Conservation (phyloP, 1,284 basidiomycete genomes). For the Caloboletus firmus region DNA sequence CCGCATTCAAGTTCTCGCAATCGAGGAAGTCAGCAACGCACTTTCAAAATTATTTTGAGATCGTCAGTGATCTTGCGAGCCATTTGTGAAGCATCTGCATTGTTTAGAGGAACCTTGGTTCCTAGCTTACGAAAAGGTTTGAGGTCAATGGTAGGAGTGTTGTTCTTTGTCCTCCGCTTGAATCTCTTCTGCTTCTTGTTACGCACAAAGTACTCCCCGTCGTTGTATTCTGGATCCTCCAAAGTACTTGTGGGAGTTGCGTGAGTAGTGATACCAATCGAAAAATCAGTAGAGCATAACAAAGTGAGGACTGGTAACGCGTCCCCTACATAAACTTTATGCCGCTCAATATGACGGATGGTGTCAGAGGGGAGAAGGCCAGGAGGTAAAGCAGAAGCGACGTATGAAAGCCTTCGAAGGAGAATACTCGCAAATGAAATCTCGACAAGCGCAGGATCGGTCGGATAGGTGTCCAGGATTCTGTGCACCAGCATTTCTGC, state of each 20-base stretch:
- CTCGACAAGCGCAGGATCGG: constrained; percentile 14
- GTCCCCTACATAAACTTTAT: constrained; percentile 26
- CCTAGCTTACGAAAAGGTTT: constrained; percentile 31
- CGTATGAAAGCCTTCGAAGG: constrained; percentile 21
- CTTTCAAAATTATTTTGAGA: constrained; percentile 34
- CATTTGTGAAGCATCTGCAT: constrained; percentile 23
- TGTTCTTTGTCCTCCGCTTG: constrained; percentile 14
- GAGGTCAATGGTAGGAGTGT: constrained; percentile 19
- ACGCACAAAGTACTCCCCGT: constrained; percentile 4
- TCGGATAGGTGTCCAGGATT: constrained; percentile 27
- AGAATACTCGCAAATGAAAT: constrained; percentile 16
- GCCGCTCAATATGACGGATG: constrained; percentile 14
- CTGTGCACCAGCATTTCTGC: constrained; percentile 9
- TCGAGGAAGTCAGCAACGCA: constrained; percentile 8
- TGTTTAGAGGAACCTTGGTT: constrained; percentile 26
- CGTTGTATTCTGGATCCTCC: constrained; percentile 5
- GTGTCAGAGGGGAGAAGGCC: constrained; percentile 10
- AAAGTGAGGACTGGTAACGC: constrained; percentile 17
- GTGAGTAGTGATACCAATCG: not conserved
- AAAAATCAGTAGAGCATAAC: constrained; percentile 20
- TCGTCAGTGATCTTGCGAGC: constrained; percentile 19
- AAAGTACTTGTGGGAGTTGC: not conserved
- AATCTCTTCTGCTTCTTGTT: constrained; percentile 23
- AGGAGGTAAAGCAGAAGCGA: constrained; percentile 24
- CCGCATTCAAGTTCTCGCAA: not conserved